Conservation (phyloP, 495 filamentous ascomycete genomes). For the Penicillium roqueforti region DNA sequence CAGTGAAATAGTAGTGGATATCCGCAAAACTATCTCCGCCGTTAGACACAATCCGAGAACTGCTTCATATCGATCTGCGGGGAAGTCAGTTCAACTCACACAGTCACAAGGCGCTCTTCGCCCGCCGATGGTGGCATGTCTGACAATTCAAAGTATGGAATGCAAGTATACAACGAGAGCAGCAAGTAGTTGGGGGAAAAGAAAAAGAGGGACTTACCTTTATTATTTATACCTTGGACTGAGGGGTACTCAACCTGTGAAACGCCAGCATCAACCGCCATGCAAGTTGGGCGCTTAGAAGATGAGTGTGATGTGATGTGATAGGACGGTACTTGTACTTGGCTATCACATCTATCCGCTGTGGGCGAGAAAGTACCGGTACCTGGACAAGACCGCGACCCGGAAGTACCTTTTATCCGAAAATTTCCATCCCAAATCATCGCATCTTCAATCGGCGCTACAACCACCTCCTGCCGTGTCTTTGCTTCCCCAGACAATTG, state of each 20-base stretch:
- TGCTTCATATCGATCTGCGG: conserved; percentile 12
- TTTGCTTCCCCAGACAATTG: conserved; percentile 10
- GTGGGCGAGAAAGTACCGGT: conserved; percentile 12
- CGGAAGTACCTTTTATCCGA: conserved; percentile 40
- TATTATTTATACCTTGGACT: conserved; percentile 14
- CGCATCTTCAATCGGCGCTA: conserved; percentile 10
- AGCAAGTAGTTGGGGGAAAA: not conserved
- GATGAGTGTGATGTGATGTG: conserved; percentile 17
- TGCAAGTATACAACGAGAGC: not conserved
- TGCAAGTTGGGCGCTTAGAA: conserved; percentile 23
- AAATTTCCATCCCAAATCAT: conserved; percentile 37
- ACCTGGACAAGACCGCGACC: conserved; percentile 11
- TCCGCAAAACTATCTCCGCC: conserved; percentile 67
- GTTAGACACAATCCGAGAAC: conserved; percentile 3
- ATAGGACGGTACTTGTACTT: conserved; percentile 13
- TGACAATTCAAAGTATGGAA: conserved; percentile 2
- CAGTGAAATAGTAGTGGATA: conserved; percentile 82
- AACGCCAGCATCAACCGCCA: conserved; percentile 19
- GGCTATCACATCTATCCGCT: conserved; percentile 1
- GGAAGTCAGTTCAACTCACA: conserved; percentile 54
- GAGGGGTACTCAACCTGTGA: conserved; percentile 23
- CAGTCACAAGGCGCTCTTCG: conserved; percentile 72
- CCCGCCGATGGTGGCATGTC: conserved; percentile 73
- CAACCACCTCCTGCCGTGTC: conserved; percentile 16
- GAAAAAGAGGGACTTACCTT: conserved; percentile 4